Evolutionary conservation across 129 eudicot species (phyloP).

Genomic region (Helianthus annuus): HanXRQr2.0-SUNRISE NC_035438.2:83894801-83895300

Average conservation of each 20-base stretch:
- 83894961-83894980: neutral
- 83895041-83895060: neutral
- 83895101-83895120: slow-evolving; percentile 7
- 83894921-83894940: too few species aligned
- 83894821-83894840: neutral
- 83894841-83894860: neutral
- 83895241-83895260: slow-evolving; percentile 58
- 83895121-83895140: slow-evolving; percentile 8
- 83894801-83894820: neutral
- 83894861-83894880: neutral
- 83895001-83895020: neutral
- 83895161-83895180: slow-evolving; percentile 51
- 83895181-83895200: slow-evolving; percentile 53
- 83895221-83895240: slow-evolving; percentile 50
- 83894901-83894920: slow-evolving; percentile 19
- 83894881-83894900: neutral
- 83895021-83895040: slow-evolving; percentile 1
- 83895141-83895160: slow-evolving; percentile 32
- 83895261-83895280: slow-evolving; percentile 33
- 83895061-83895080: slow-evolving; percentile 9
- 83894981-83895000: slow-evolving; percentile 8
- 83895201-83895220: slow-evolving; percentile 86
- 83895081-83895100: slow-evolving; percentile 32
- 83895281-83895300: slow-evolving; percentile 23
- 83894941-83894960: neutral